Base-by-base conservation (phyloP, 192 early-diverging fungal species). In the Linnemannia exigua region DNA sequence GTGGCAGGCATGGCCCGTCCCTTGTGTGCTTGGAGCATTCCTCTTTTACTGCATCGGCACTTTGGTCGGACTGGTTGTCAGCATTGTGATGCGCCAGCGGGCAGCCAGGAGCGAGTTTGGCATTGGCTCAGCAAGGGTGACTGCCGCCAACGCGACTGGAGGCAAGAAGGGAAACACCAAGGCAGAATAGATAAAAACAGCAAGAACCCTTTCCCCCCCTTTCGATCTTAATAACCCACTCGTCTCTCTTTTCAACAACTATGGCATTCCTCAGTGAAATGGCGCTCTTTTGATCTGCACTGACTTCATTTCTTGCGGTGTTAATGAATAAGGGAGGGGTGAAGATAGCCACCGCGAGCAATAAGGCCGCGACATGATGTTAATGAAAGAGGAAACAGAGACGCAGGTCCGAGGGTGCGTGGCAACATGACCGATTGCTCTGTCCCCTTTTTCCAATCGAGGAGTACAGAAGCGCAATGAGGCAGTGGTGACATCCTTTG, bases 1-100 rank as follows among this genome's bases (percentile, higher is more conserved):
- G 31, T 91, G 91, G 91, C 91, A 91, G 74, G 88, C 82, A 67
- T 90, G 90, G 90, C 90, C 90, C 2, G 89, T 90, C 36, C 89
- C 90, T 19, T 89, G 90, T 77, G 77, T 90, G 5, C 79, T 90
- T 14, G 86, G 87, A 1, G 83, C 90, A 22, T 90, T 87, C 46
- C 46, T 89, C 28, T 88, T 88, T 31, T 89, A 90, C 67, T 78
- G 79, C 48, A 82, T 90, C 25, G 90, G 90, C 3, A 79, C 78
- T 1, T n/a, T 79, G 22, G 78, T 79, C 2, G 83, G 83, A 8
- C 28, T 86, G 22, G 83, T 86, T 9, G 69, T 72, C n/a, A 72
- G 77, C 48, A 54, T 86, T 67, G 77, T 76, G 35, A 86, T 76
- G 83, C 72, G 70, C 33, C 78, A 86, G 22, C 74, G 78, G 17